A percentile compares a stretch with the other conserved stretches of the same genome.
phyloP scores from a whole-genome alignment of 2,329 filamentous ascomycete species.

The Neophaeococcomyces mojaviensis region DNA sequence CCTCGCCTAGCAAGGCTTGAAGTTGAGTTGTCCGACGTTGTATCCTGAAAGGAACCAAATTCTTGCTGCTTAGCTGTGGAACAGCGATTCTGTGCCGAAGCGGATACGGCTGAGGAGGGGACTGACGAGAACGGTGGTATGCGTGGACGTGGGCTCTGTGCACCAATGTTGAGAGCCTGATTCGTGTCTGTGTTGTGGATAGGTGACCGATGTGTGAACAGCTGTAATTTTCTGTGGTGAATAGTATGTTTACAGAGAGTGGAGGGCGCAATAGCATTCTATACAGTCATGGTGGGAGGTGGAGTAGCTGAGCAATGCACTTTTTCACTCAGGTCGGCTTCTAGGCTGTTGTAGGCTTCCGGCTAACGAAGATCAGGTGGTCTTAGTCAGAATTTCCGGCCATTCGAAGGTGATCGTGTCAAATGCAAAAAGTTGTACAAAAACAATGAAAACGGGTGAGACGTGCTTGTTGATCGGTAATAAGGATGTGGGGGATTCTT shows the following conservation, averaged over 20 bases:
- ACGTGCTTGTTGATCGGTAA: not conserved
- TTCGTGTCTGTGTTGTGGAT: not conserved
- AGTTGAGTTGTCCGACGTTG: constrained; percentile 14
- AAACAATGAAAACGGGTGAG: not conserved
- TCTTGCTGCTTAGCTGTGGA: not conserved
- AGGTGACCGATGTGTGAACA: not conserved
- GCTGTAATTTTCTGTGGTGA: not conserved
- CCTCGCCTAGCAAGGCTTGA: constrained; percentile 19
- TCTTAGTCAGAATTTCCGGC: not conserved
- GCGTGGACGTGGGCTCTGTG: not conserved
- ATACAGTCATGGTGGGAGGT: constrained; percentile 2
- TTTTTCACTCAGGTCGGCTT: not conserved
- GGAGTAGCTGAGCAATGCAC: not conserved
- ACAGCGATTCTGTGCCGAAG: not conserved
- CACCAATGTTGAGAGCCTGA: not conserved
- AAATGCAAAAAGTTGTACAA: not conserved
- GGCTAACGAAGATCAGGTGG: not conserved
- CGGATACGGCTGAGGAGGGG: not conserved
- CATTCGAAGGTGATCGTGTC: not conserved
- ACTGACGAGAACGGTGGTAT: not conserved
- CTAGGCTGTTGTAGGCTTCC: constrained; percentile 3
- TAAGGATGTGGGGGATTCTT: not conserved
- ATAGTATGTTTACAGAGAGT: not conserved
- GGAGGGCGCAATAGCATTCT: not conserved
- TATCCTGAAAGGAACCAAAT: not conserved